Base-by-base conservation (phyloP, 768 basidiomycete genomes). In the Trametes cubensis region DNA sequence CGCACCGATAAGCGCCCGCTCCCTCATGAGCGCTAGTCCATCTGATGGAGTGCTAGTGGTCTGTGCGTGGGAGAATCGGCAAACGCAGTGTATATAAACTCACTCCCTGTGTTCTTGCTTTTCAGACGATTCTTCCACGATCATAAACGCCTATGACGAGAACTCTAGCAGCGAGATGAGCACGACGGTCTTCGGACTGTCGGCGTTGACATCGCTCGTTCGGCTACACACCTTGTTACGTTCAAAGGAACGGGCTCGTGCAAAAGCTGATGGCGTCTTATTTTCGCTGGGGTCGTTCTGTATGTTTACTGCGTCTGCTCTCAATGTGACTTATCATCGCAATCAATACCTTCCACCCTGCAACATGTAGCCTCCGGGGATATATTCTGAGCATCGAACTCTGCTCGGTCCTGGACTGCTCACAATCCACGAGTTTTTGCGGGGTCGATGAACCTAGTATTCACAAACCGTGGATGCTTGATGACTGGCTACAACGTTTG, bases 161-260 rank as follows among this genome's bases (percentile, higher is more conserved):
- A 82, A 75, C 68, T 67, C 67, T 68, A 81, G 83, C 83, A 85
- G 76, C 75, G 82, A 78, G 79, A 77, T 82, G 83, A 85, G 83
- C 77, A 65, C 67, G 77, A 75, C 75, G 78, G 77, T 70, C 76
- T 61, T 65, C 60, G 70, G 75, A 65, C 46, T 77, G 80, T 76
- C 77, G 69, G 78, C 81, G 66, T 74, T 85, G 83, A 85, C 81
- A 81, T 83, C 79, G 83, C 78, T 82, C 82, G 83, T 85, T 83
- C 79, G 83, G 83, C 83, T 81, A 80, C 80, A 53, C 56, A 67
- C 76, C 83, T 85, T 85, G 83, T 85, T 85, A 81, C 76, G 66
- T 67, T 65, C 64, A 82, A 80, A 84, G 83, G 83, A 80, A 84
- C 83, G 83, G 81, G 83, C 82, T 76, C 60, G 62, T 60, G 68